Evolutionary conservation across 768 basidiomycete species (phyloP), one percentile per base, ranked within the genome.

Genomic region (Albatrellus ellisii): DNA sequence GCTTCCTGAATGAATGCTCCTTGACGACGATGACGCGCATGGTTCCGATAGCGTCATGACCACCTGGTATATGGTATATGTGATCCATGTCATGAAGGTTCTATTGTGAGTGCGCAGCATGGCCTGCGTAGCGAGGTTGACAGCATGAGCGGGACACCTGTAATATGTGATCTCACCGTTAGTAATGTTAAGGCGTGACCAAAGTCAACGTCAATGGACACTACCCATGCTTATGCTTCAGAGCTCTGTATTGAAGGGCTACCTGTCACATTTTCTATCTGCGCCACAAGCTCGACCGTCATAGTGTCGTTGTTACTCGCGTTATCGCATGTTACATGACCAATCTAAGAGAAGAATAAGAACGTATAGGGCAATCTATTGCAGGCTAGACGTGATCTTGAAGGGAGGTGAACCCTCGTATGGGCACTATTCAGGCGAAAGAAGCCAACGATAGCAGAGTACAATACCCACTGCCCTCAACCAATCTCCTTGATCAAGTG

Each of bases 311-410:
- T 68, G 42, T 65, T 66, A 3, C 21, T 42, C 0, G 63, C 62
- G 44, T 65, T 66, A 41, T 66, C 57, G 42, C 56, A 63, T 0
- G 64, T 66, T 1, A 66, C 53, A 37, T 59, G 47, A 1, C 60
- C 58, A 45, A 63, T 49, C 62, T 63, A 45, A 17, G 18, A 31
- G 21, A 11, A 17, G 40, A 17, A 10, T 29, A 12, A 29, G 33
- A 29, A 39, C 14, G 33, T 5, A 36, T 28, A 33, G 26, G 46
- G 36, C 25, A 48, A 33, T 5, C n/a, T 14, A 34, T 20, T 12
- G 27, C n/a, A n/a, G 9, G 28, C n/a, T n/a, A 29, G 28, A 29
- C 28, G 28, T 42, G 21, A 69, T 51, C 44, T 60, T 60, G 51
- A 54, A 69, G 0, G 70, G 48, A 66, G 55, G 0, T 55, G 55